Evolutionary conservation across 208 protist species (phyloP), one percentile per base, ranked within the genome.

Genomic region (Kentomonas sorsogonicus): DNA sequence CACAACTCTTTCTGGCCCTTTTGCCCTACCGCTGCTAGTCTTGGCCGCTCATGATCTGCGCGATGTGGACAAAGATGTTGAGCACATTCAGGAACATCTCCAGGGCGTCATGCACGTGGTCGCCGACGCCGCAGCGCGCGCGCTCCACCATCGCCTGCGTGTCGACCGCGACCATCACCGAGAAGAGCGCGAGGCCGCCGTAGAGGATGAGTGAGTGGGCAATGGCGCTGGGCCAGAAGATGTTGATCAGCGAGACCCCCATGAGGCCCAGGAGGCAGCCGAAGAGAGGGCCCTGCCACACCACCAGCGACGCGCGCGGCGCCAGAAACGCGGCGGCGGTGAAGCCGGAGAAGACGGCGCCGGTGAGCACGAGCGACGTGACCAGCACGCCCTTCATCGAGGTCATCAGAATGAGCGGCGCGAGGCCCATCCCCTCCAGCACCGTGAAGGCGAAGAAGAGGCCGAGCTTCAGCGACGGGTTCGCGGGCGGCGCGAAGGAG

Each of bases 101-200:
- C 46, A 93, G 31, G 1, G 85, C 83, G 47, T 95, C 88, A 53
- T 86, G 73, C 44, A 95, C 86, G 53, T 86, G 72, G 48, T 95
- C 88, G 20, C 79, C 80, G 13, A 74, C 80, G 1, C 88, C 88
- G 61, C 82, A 90, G 23, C 83, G 71, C 0, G 88, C 88, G 11
- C 85, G 82, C 60, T 95, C 88, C 67, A 95, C 91, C 88, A 95
- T 92, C 7, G 83, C 80, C 69, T 92, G 84, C 27, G 88, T 95
- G 55, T 95, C 88, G 11, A 72, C 73, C 9, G 88, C 64, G 16
- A 95, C 71, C 63, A 95, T 76, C 13, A 90, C 34, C 0, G 85
- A 93, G 54, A 95, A 95, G 39, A 95, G 74, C 22, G 85, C 88
- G 3, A 95, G 66, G 3, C 88, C 88, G 25, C 88, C 88, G 57